A percentile compares a stretch with the other conserved stretches of the same genome.
These are phyloP conservation scores for Salix udensis DNA, from an alignment of 345 rosid species.

Conservation along the genomic window DNA sequence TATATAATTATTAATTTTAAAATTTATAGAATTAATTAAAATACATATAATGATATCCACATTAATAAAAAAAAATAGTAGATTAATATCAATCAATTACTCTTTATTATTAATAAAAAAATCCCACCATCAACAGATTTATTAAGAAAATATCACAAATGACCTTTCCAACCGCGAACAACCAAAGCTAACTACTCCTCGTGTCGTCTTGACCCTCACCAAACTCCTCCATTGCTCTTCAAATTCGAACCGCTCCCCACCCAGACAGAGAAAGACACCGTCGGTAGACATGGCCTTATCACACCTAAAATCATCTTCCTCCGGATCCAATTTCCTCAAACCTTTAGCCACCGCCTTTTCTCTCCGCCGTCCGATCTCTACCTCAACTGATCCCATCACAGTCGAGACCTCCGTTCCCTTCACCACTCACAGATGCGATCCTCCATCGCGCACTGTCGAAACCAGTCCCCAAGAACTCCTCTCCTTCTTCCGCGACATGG, in stretches of 20 bases:
- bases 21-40: too few species aligned
- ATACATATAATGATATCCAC: too few species aligned
- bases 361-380: slow-evolving; percentile 64
- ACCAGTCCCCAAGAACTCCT: slow-evolving; percentile 63
- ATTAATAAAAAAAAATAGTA: too few species aligned
- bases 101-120: too few species aligned
- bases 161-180: background rate
- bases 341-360: slow-evolving; percentile 29
- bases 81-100: too few species aligned
- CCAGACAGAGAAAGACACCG: background rate
- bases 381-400: slow-evolving; percentile 61
- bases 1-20: too few species aligned
- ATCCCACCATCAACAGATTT: background rate
- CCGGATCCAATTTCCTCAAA: slow-evolving; percentile 33
- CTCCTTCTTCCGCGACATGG: slow-evolving; percentile 75
- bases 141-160: background rate
- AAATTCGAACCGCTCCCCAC: background rate
- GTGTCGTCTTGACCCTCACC: background rate
- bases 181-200: background rate
- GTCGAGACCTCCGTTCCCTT: slow-evolving; percentile 89
- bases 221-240: background rate
- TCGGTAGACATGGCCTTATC: slow-evolving; percentile 62
- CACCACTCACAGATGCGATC: slow-evolving; percentile 69
- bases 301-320: slow-evolving; percentile 27
- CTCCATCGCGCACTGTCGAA: slow-evolving; percentile 83